Evolutionary conservation across 1,139 yeast species (phyloP), one percentile per base, ranked within the genome.

Genomic region (Geotrichum carabidarum): DNA sequence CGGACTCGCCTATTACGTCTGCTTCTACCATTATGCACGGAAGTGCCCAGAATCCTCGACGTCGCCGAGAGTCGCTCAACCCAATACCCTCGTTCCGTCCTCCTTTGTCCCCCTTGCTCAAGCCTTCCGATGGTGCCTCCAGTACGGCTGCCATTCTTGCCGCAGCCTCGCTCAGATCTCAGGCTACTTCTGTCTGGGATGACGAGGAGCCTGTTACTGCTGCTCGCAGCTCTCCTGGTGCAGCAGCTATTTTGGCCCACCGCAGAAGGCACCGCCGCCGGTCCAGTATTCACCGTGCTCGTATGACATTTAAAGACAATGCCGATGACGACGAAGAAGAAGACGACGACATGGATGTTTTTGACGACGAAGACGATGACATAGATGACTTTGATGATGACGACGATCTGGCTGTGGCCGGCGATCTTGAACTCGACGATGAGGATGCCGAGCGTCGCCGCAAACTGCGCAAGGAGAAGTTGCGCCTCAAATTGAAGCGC

Each of bases 1-100:
- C 78, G 14, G 79, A 77, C 54, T 56, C 54, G 2, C 49, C 49
- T 17, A 36, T 45, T 14, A 36, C 49, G 12, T 34, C 49, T 4
- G 27, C 49, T 2, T 45, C 49, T 32, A 45, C 49, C 4, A 31
- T 45, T 32, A 34, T 45, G 41, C 49, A 45, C 22, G 38, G 41
- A 12, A 34, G 14, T n/a, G 49, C 49, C 31, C 38, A n/a, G 18
- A 34, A 34, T 15, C 34, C 49, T 2, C 40, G 49, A 1, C 49
- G 49, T 8, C 49, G 49, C 15, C 27, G 49, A 9, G 49, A 45
- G 49, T 45, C 49, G 7, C 42, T 36, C 2, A 45, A 45, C 34
- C 41, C 49, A 12, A 35, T 41, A 11, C 41, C 49, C n/a, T 34
- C 49, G 15, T 17, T 51, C 11, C 44, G 51, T 14, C 58, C 58